Conservation (phyloP, 2,329 filamentous ascomycete species). For the Fusarium sp. region DNA sequence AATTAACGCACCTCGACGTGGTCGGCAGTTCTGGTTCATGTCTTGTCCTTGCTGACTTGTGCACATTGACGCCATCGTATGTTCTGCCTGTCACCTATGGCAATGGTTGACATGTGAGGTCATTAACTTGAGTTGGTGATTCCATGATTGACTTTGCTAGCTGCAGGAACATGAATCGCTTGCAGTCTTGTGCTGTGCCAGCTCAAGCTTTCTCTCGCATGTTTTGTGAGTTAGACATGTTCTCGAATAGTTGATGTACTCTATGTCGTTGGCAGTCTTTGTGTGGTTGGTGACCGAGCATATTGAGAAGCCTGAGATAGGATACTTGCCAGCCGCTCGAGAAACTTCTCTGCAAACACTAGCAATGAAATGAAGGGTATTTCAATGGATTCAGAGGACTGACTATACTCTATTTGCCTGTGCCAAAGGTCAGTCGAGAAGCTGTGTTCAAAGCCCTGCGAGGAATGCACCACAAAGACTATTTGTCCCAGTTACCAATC, state of each 20-base stretch:
- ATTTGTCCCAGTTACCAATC: background rate
- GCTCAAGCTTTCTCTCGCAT: background rate
- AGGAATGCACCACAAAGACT: background rate
- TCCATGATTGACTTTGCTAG: background rate
- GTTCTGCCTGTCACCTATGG: background rate
- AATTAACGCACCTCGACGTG: background rate
- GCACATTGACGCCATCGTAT: background rate
- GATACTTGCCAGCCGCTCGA: background rate
- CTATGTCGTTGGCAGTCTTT: background rate
- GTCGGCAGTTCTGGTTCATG: background rate
- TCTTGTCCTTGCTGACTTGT: background rate
- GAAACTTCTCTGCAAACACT: background rate
- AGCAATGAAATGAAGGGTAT: background rate
- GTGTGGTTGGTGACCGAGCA: background rate
- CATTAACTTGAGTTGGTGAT: background rate
- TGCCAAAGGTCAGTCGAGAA: background rate
- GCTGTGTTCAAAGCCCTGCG: background rate
- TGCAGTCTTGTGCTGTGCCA: background rate
- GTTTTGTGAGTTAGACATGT: background rate
- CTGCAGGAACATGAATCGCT: background rate
- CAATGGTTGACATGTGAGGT: background rate
- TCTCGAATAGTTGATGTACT: background rate
- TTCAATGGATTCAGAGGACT: background rate
- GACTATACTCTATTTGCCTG: background rate
- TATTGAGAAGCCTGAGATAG: background rate